phyloP scores from a whole-genome alignment of 371 early-diverging fungal genomes.

The Apophysomyces sp. region DNA sequence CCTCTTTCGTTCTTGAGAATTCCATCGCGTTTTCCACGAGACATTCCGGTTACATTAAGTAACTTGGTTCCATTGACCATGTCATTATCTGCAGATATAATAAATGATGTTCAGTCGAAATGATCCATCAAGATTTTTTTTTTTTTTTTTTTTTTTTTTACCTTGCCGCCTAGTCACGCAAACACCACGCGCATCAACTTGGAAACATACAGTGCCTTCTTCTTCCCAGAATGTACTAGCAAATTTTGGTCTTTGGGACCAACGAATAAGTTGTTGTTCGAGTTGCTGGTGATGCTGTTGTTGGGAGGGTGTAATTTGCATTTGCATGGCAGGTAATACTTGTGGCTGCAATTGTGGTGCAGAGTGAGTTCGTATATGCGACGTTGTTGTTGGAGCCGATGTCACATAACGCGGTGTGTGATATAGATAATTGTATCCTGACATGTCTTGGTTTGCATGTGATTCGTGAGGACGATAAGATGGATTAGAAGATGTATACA shows the following conservation, averaged over 20 bases:
- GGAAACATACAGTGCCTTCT: not conserved
- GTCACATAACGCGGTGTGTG: not conserved
- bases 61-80: constrained; percentile 88
- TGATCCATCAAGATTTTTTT: not conserved
- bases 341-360: not conserved
- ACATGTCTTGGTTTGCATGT: not conserved
- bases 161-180: not conserved
- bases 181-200: not conserved
- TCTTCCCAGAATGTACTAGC: not conserved
- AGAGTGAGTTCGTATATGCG: not conserved
- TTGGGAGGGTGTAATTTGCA: not conserved
- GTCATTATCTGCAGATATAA: constrained; percentile 59
- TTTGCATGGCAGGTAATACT: not conserved
- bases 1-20: constrained; percentile 86
- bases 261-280: constrained; percentile 1
- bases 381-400: not conserved
- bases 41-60: constrained; percentile 84
- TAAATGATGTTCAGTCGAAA: constrained; percentile 1
- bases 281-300: not conserved
- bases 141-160: not conserved
- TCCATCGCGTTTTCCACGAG: constrained; percentile 85
- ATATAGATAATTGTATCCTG: not conserved
- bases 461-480: not conserved
- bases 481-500: not conserved
- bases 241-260: not conserved